Evolutionary conservation across 2,329 filamentous ascomycete genomes (phyloP).

Genomic region (Didymella glomerata): DNA sequence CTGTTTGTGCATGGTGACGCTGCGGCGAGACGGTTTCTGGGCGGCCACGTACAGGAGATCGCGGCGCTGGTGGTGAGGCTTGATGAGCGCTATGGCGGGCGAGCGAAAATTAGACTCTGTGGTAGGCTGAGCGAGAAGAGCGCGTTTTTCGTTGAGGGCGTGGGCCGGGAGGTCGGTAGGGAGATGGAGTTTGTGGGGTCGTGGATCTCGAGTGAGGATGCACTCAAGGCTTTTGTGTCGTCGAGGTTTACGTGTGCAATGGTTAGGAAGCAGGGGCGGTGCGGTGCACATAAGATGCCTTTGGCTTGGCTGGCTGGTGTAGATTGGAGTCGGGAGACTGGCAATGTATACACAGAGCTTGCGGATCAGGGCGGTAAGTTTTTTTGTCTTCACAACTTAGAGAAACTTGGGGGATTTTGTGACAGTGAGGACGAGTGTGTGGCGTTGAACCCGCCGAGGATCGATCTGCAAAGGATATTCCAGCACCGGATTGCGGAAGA

Average conservation of each 20-base stretch:
- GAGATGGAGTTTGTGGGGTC: conserved; percentile 1
- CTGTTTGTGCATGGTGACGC: neutral
- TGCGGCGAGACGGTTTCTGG: neutral
- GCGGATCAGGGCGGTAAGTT: neutral
- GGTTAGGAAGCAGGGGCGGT: neutral
- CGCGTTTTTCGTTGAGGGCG: neutral
- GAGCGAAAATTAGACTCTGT: neutral
- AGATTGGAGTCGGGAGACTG: neutral
- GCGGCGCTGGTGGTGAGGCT: neutral
- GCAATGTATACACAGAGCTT: neutral
- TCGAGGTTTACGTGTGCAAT: neutral
- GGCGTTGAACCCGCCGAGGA: neutral
- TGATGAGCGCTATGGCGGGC: neutral
- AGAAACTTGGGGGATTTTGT: neutral
- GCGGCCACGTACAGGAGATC: neutral
- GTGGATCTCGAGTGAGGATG: conserved; percentile 1
- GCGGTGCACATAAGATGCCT: neutral
- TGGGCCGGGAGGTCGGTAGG: neutral
- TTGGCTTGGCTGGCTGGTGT: conserved; percentile 1
- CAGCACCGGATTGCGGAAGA: conserved; percentile 9
- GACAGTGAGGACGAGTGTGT: neutral
- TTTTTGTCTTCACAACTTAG: neutral
- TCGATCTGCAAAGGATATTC: neutral
- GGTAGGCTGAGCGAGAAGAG: conserved; percentile 10
- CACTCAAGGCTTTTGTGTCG: neutral